A percentile compares a stretch with the other conserved stretches of the same genome.
phyloP scores from a whole-genome alignment of 2,329 filamentous ascomycete species.

The Fusarium transvaalense region DNA sequence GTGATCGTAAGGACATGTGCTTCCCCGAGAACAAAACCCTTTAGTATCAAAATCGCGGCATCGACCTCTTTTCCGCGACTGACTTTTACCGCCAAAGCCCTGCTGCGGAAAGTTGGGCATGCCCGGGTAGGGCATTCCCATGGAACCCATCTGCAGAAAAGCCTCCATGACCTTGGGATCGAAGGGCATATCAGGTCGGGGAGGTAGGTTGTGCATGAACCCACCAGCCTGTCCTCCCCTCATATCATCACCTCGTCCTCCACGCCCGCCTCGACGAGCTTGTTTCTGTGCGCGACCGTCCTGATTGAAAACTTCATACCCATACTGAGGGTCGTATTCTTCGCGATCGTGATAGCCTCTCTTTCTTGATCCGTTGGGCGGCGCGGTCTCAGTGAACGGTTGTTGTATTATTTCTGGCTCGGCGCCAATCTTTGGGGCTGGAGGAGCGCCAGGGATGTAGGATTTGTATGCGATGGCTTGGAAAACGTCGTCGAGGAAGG shows the following conservation, averaged over 20 bases:
- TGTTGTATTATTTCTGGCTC: conserved; percentile 36
- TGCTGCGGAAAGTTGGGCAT: conserved; percentile 57
- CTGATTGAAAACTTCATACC: conserved; percentile 44
- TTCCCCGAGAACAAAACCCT: conserved; percentile 77
- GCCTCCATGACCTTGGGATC: conserved; percentile 72
- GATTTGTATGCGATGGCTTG: conserved; percentile 71
- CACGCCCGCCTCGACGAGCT: conserved; percentile 64
- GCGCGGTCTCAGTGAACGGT: conserved; percentile 30
- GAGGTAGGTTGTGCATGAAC: conserved; percentile 34
- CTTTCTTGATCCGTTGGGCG: conserved; percentile 50
- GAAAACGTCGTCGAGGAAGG: conserved; percentile 80
- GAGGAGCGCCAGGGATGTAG: conserved; percentile 68
- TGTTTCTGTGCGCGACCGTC: conserved; percentile 69
- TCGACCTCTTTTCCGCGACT: conserved; percentile 59
- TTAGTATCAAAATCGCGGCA: conserved; percentile 80
- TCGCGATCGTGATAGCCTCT: conserved; percentile 53
- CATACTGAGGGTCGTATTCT: conserved; percentile 35
- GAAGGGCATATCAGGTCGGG: conserved; percentile 57
- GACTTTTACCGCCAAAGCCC: conserved; percentile 42
- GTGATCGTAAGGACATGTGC: conserved; percentile 77
- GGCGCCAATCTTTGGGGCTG: conserved; percentile 51
- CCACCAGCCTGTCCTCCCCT: conserved; percentile 36
- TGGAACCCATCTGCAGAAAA: conserved; percentile 71
- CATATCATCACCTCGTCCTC: conserved; percentile 45
- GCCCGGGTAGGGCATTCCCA: conserved; percentile 58